These are phyloP conservation scores for Coriaria nepalensis DNA, from an alignment of 306 rosid genomes.

Conservation along the genomic window DNA sequence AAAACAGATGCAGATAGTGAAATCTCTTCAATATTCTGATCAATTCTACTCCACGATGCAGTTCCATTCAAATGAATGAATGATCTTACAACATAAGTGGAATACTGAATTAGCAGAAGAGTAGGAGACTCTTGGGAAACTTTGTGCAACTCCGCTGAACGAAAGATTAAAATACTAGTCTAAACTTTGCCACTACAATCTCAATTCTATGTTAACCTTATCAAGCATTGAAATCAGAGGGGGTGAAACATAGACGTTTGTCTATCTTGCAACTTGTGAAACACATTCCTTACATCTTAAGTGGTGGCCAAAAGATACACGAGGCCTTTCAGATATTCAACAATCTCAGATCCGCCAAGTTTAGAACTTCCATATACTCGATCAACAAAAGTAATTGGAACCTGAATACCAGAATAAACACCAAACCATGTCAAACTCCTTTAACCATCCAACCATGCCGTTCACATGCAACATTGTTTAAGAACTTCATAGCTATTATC, in stretches of 20 bases:
- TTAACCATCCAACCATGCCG: neutral
- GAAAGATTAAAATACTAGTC: too few relatives aligned
- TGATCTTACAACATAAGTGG: too few relatives aligned
- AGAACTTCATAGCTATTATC: neutral
- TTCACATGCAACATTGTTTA: neutral
- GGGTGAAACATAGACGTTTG: neutral
- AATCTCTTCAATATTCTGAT: too few relatives aligned
- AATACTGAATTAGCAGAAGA: too few relatives aligned
- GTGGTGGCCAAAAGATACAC: slow-evolving; percentile 67
- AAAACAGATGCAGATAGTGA: too few relatives aligned
- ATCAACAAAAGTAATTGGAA: slow-evolving; percentile 93
- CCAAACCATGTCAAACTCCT: slow-evolving; percentile 11
- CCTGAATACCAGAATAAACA: slow-evolving; percentile 29
- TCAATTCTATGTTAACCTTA: too few relatives aligned
- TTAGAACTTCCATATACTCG: slow-evolving; percentile 89
- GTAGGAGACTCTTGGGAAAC: too few relatives aligned
- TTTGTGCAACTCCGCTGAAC: too few relatives aligned
- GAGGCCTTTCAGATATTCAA: slow-evolving; percentile 86
- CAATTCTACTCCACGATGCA: too few relatives aligned
- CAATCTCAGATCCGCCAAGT: slow-evolving; percentile 98
- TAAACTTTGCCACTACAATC: too few relatives aligned
- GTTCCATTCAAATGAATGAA: too few relatives aligned
- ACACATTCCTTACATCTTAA: slow-evolving; percentile 16
- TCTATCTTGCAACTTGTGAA: neutral
- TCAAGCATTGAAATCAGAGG: too few relatives aligned